phyloP scores from a whole-genome alignment of 306 rosid genomes.

The Ziziphus jujuba region DNA sequence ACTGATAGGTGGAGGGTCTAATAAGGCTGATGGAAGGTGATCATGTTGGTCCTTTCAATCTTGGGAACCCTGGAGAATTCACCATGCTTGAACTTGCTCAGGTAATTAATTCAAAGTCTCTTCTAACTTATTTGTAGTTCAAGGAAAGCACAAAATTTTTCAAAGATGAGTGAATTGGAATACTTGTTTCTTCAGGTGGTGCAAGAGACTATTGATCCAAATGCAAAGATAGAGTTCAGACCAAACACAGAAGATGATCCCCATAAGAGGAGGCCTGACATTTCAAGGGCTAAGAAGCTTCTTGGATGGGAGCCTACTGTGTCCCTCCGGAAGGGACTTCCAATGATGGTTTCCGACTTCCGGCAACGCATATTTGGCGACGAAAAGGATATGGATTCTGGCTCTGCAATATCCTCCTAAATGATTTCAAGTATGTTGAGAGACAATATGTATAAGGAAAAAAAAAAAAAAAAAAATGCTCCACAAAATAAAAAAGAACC shows the following conservation, averaged over 20 bases:
- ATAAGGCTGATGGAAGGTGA: conserved; percentile 89
- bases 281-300: conserved; percentile 82
- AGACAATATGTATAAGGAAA: neutral
- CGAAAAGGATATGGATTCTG: conserved; percentile 21
- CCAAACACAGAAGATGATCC: conserved; percentile 97
- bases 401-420: conserved; percentile 14
- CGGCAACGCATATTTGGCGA: conserved; percentile 76
- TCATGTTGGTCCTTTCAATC: conserved; percentile 96
- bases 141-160: too few species aligned
- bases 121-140: neutral
- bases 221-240: conserved; percentile 85
- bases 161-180: too few species aligned
- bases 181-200: conserved; percentile 49
- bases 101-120: conserved; percentile 37
- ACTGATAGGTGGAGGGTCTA: conserved; percentile 76
- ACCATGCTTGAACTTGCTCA: conserved; percentile 98
- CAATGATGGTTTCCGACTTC: conserved; percentile 83
- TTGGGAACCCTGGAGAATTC: conserved; percentile 98
- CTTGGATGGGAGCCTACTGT: conserved; percentile 88
- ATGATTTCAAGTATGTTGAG: conserved; percentile 10
- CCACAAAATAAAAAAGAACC: conserved; percentile 19
- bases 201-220: conserved; percentile 83
- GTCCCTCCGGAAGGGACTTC: conserved; percentile 88
- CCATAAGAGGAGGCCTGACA: conserved; percentile 94
- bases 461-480: neutral